Evolutionary conservation across 768 basidiomycete genomes (phyloP).

Genomic region (Dendrothele bispora): DNA sequence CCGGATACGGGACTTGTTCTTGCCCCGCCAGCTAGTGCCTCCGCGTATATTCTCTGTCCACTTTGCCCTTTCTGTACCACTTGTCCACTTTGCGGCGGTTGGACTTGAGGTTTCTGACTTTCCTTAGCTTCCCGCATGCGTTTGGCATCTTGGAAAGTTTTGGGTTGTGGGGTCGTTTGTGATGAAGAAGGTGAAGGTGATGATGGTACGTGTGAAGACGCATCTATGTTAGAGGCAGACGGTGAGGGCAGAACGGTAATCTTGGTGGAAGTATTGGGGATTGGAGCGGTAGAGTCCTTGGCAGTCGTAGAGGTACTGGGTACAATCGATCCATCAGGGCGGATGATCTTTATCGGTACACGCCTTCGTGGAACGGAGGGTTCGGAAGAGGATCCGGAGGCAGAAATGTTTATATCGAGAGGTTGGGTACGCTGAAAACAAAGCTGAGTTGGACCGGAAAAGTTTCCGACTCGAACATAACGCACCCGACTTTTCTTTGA

Average conservation of each 20-base stretch:
- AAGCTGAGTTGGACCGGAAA: neutral
- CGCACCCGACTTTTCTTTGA: constrained; percentile 36
- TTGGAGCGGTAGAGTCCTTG: constrained; percentile 3
- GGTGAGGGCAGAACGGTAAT: neutral
- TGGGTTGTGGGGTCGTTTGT: constrained; percentile 20
- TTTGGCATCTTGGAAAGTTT: constrained; percentile 60
- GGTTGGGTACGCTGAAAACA: neutral
- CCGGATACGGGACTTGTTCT: no score
- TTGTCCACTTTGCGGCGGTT: no score
- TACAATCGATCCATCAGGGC: constrained; percentile 23
- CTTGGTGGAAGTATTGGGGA: neutral
- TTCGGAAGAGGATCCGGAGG: constrained; percentile 14
- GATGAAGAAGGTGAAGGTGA: constrained; percentile 9
- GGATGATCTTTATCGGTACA: constrained; percentile 64
- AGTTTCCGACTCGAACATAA: neutral
- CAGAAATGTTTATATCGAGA: constrained; percentile 27
- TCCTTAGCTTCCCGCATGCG: constrained; percentile 48
- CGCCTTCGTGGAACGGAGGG: constrained; percentile 37
- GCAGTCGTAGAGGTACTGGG: constrained; percentile 12
- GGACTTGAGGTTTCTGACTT: no score
- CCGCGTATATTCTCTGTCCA: no score
- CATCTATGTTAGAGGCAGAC: constrained; percentile 28
- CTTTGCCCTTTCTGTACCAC: no score
- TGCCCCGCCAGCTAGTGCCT: no score
- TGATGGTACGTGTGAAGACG: constrained; percentile 25